Percentiles rank a stretch among this genome's conserved stretches.
Conservation (phyloP, 768 basidiomycete species). For the Trametes meyenii region DNA sequence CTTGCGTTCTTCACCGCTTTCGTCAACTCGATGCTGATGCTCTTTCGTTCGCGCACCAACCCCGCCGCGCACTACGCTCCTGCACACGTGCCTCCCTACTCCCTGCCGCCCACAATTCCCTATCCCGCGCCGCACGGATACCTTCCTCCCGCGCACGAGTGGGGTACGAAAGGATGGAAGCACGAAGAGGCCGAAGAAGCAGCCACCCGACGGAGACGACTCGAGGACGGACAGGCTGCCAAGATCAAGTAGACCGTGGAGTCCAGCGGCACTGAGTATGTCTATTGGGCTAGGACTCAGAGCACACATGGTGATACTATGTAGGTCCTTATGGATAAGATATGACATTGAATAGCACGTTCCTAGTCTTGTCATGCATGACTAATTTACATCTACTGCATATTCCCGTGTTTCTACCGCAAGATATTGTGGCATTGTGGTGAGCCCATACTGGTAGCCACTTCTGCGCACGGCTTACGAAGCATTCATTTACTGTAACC, state of each 20-base stretch:
- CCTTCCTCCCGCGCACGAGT: conserved; percentile 51
- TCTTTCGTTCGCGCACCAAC: conserved; percentile 71
- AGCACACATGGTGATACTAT: not conserved
- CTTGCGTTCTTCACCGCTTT: conserved; percentile 77
- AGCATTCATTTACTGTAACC: not conserved
- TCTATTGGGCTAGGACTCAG: not conserved
- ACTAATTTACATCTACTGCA: conserved; percentile 8
- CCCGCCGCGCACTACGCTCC: conserved; percentile 26
- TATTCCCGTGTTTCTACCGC: not conserved
- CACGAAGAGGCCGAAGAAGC: conserved; percentile 8
- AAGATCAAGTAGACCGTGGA: conserved; percentile 24
- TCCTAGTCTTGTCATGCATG: conserved; percentile 1
- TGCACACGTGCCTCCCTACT: conserved; percentile 36
- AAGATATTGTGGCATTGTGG: not conserved
- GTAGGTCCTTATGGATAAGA: not conserved
- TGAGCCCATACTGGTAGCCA: not conserved
- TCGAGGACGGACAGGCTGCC: conserved; percentile 30
- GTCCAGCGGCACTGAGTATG: not conserved
- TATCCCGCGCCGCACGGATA: conserved; percentile 53
- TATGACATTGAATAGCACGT: conserved; percentile 1
- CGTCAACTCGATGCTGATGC: conserved; percentile 76
- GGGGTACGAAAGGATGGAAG: conserved; percentile 44
- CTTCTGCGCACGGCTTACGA: not conserved
- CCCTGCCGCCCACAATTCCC: conserved; percentile 41
- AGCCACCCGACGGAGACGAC: conserved; percentile 28